Evolutionary conservation across 768 basidiomycete genomes (phyloP).

Genomic region (Sarcodon sp.): DNA sequence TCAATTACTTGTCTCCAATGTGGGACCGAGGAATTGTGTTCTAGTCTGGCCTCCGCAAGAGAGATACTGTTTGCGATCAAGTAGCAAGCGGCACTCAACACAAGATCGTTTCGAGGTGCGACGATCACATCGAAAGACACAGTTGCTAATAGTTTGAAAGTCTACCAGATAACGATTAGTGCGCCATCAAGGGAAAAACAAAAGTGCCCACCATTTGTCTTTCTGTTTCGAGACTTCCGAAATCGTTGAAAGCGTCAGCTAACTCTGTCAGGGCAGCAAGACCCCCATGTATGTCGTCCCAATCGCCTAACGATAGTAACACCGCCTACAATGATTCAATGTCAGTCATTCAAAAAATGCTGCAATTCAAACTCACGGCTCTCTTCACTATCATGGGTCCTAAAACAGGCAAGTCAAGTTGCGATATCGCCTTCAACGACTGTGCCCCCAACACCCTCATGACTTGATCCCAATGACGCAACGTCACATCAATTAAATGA

Average conservation of each 20-base stretch:
- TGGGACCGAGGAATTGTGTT: constrained; percentile 29
- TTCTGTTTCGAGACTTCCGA: constrained; percentile 5
- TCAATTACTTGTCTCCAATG: constrained; percentile 64
- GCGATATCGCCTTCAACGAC: constrained; percentile 58
- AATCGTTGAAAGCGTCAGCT: constrained; percentile 34
- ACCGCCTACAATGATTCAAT: constrained; percentile 25
- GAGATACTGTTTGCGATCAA: constrained; percentile 59
- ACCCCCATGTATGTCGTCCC: constrained; percentile 67
- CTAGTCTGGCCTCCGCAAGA: constrained; percentile 31
- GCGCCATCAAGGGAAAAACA: not conserved
- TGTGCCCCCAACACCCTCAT: constrained; percentile 73
- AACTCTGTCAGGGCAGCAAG: constrained; percentile 67
- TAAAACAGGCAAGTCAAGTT: constrained; percentile 39
- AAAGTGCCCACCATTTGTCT: constrained; percentile 23
- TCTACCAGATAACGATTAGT: too few relatives aligned
- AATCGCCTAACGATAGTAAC: constrained; percentile 52
- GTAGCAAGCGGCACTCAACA: constrained; percentile 60
- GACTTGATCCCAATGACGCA: constrained; percentile 81
- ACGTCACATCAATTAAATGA: constrained; percentile 59
- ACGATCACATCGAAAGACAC: constrained; percentile 41
- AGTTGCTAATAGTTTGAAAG: too few relatives aligned
- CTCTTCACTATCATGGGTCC: constrained; percentile 34
- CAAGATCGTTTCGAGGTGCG: constrained; percentile 55
- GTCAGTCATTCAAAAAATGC: constrained; percentile 8
- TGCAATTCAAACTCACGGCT: constrained; percentile 30